These are phyloP conservation scores for Takashimella tepidaria DNA, from an alignment of 1,284 basidiomycete species.

Conservation along the genomic window DNA sequence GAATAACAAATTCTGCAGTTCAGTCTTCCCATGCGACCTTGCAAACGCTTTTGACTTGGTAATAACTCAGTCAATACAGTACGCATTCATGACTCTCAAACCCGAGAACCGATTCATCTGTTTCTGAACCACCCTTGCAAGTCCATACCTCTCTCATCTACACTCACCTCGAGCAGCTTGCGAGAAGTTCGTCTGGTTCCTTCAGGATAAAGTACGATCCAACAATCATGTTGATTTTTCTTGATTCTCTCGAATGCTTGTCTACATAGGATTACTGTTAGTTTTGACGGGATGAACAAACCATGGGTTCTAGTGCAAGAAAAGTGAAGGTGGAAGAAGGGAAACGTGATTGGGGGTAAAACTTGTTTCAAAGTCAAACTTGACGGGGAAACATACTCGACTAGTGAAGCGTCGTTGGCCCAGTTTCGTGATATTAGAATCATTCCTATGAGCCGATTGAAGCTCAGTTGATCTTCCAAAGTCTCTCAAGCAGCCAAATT, in stretches of 20 bases:
- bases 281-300: too few species aligned
- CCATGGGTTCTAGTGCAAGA: too few species aligned
- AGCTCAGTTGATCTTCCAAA: neutral
- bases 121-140: too few species aligned
- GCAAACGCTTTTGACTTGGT: slow-evolving; percentile 23
- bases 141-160: too few species aligned
- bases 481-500: too few species aligned
- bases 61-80: neutral
- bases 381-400: slow-evolving; percentile 16
- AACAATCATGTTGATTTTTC: slow-evolving; percentile 20
- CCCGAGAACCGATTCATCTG: too few species aligned
- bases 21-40: slow-evolving; percentile 13
- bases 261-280: slow-evolving; percentile 11
- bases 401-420: slow-evolving; percentile 19
- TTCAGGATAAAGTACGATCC: slow-evolving; percentile 32
- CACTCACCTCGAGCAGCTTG: slow-evolving; percentile 22
- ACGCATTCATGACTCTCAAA: too few species aligned
- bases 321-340: too few species aligned
- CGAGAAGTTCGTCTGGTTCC: slow-evolving; percentile 20
- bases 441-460: slow-evolving; percentile 22
- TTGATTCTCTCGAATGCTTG: slow-evolving; percentile 21
- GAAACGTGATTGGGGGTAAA: too few species aligned
- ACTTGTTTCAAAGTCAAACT: too few species aligned
- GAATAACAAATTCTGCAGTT: slow-evolving; percentile 18
- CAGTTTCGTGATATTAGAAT: slow-evolving; percentile 30